Evolutionary conservation across 345 rosid genomes (phyloP).

Genomic region (Mercurialis annua): DNA sequence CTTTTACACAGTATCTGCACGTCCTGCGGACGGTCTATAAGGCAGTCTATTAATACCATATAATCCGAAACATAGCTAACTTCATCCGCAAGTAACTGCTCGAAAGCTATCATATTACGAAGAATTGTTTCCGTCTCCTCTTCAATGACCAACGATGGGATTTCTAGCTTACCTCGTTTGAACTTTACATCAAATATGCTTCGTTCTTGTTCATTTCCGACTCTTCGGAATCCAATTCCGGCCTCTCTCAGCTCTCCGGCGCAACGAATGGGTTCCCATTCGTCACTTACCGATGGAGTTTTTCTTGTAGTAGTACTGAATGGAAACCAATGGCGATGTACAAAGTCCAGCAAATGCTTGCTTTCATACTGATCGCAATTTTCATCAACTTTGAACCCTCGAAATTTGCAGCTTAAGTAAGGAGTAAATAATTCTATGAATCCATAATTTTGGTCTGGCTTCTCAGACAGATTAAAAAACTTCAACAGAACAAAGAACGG

Average conservation of each 20-base stretch:
- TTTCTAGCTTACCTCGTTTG: slow-evolving; percentile 14
- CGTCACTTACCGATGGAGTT: too few relatives aligned
- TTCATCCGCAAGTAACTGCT: background rate
- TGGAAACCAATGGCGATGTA: background rate
- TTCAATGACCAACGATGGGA: slow-evolving; percentile 3
- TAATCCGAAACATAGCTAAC: slow-evolving; percentile 11
- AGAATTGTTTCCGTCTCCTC: slow-evolving; percentile 8
- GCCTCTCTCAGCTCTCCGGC: slow-evolving; percentile 24
- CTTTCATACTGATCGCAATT: background rate
- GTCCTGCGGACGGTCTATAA: slow-evolving; percentile 20
- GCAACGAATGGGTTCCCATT: background rate
- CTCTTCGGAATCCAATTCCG: slow-evolving; percentile 16
- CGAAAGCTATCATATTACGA: slow-evolving; percentile 27
- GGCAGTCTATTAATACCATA: slow-evolving; percentile 14
- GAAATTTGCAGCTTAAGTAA: background rate
- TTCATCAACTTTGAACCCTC: background rate
- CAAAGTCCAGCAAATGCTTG: slow-evolving; percentile 13
- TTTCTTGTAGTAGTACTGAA: too few relatives aligned
- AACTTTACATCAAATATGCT: slow-evolving; percentile 12
- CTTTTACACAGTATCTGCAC: slow-evolving; percentile 14
- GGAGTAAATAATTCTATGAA: background rate
- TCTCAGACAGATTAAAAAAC: slow-evolving; percentile 1
- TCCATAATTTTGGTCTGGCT: background rate
- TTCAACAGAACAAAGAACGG: slow-evolving; percentile 19
- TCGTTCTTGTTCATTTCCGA: background rate